Conservation (phyloP, 352 stramenopile species). For the Albugo laibachii region DNA sequence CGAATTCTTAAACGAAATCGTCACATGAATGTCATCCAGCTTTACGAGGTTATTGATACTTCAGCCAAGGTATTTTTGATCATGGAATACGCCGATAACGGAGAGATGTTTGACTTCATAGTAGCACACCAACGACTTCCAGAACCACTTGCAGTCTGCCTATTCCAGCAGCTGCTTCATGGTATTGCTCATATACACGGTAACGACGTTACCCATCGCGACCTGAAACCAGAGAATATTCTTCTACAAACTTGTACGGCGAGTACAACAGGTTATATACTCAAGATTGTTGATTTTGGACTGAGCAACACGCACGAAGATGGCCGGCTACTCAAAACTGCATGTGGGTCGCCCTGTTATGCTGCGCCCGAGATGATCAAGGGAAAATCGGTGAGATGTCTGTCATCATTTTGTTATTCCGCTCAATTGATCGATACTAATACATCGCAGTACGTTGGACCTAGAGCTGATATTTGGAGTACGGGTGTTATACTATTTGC, state of each 20-base stretch:
- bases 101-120: conserved; percentile 91
- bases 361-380: conserved; percentile 87
- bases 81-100: conserved; percentile 83
- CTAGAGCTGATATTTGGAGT: conserved; percentile 80
- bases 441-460: conserved; percentile 35
- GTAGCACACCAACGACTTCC: conserved; percentile 73
- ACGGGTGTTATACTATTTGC: conserved; percentile 86
- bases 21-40: conserved; percentile 81
- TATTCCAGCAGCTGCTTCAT: conserved; percentile 85
- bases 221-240: conserved; percentile 86
- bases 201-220: conserved; percentile 76
- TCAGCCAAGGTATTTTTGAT: conserved; percentile 80
- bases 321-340: conserved; percentile 57
- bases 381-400: conserved; percentile 19
- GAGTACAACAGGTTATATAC: conserved; percentile 13
- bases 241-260: conserved; percentile 39
- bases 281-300: conserved; percentile 89
- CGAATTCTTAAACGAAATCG: conserved; percentile 85
- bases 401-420: background rate
- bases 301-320: conserved; percentile 81
- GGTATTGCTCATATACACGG: conserved; percentile 81
- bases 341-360: conserved; percentile 85
- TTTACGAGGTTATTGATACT: conserved; percentile 82
- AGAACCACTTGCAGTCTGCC: conserved; percentile 47
- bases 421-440: background rate